Percentiles rank a stretch among this genome's conserved stretches.
These are phyloP conservation scores for Lasiodiplodia gonubiensis DNA, from an alignment of 2,329 filamentous ascomycete genomes.

Conservation along the genomic window DNA sequence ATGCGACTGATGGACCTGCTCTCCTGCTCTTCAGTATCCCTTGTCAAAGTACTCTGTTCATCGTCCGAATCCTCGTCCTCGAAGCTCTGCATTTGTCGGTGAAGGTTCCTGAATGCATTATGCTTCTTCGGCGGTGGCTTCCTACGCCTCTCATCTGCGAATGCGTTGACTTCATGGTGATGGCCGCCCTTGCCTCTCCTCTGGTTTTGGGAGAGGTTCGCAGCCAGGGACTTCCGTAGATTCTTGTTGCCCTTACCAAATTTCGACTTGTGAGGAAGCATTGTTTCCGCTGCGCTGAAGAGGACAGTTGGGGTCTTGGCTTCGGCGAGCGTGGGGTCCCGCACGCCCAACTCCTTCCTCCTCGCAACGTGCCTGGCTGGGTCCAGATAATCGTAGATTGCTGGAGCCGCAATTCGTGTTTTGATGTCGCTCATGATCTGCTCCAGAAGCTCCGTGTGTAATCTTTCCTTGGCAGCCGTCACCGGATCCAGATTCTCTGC, in stretches of 20 bases:
- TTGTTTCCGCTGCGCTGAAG: constrained; percentile 42
- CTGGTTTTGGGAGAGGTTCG: constrained; percentile 1
- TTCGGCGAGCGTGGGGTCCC: constrained; percentile 66
- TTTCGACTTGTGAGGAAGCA: constrained; percentile 18
- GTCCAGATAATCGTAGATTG: constrained; percentile 80
- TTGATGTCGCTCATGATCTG: constrained; percentile 90
- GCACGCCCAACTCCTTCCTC: constrained; percentile 77
- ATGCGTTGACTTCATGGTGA: constrained; percentile 48
- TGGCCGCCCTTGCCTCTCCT: constrained; percentile 21
- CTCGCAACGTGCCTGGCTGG: constrained; percentile 81
- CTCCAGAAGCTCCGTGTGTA: constrained; percentile 80
- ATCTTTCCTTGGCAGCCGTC: constrained; percentile 76
- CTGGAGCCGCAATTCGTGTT: constrained; percentile 80
- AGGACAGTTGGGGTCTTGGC: constrained; percentile 61
- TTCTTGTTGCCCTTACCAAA: constrained; percentile 21
- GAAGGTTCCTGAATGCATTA: constrained; percentile 75
- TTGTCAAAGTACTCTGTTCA: constrained; percentile 71
- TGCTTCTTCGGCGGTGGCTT: constrained; percentile 61
- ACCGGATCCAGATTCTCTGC: constrained; percentile 92
- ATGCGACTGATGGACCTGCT: constrained; percentile 79
- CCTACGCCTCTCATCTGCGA: constrained; percentile 65
- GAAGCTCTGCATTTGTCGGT: constrained; percentile 76
- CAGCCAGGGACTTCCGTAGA: constrained; percentile 21
- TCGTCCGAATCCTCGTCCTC: constrained; percentile 80
- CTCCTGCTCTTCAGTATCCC: constrained; percentile 85